Conservation (phyloP, 352 stramenopile genomes). For the Phytophthora niederhauseri region DNA sequence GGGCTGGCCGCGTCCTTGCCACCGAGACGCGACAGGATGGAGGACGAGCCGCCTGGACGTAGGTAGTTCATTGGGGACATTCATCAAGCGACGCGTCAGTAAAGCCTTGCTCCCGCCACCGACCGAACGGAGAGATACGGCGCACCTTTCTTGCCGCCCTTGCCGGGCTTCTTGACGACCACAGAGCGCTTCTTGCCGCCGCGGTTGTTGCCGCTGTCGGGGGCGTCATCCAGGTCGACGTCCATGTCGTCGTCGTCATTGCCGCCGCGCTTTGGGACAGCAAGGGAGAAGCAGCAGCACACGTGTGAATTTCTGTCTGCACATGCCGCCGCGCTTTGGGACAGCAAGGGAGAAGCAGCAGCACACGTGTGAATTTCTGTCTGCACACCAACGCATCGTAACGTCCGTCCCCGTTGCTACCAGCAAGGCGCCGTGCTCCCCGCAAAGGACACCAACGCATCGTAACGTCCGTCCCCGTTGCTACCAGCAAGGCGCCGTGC, state of each 20-base stretch:
- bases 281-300: slow-evolving; percentile 35
- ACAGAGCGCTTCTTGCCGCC: slow-evolving; percentile 60
- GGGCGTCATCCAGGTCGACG: slow-evolving; percentile 55
- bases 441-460: slow-evolving; percentile 38
- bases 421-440: too few relatives aligned
- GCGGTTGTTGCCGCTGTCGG: slow-evolving; percentile 33
- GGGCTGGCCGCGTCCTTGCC: slow-evolving; percentile 44
- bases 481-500: slow-evolving; percentile 27
- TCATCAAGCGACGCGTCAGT: slow-evolving; percentile 22
- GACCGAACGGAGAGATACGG: neutral
- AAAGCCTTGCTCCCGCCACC: neutral
- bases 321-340: too few relatives aligned
- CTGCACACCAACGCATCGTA: too few relatives aligned
- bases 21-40: slow-evolving; percentile 75
- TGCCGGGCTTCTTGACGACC: slow-evolving; percentile 50
- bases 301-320: slow-evolving; percentile 35
- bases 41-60: slow-evolving; percentile 38
- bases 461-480: slow-evolving; percentile 21
- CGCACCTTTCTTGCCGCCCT: slow-evolving; percentile 69
- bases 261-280: slow-evolving; percentile 41
- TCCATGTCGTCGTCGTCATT: slow-evolving; percentile 68
- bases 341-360: too few relatives aligned
- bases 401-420: too few relatives aligned
- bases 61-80: neutral
- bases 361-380: too few relatives aligned